These are phyloP conservation scores for Penicillium samsonianum DNA, from an alignment of 495 filamentous ascomycete species.

Conservation along the genomic window DNA sequence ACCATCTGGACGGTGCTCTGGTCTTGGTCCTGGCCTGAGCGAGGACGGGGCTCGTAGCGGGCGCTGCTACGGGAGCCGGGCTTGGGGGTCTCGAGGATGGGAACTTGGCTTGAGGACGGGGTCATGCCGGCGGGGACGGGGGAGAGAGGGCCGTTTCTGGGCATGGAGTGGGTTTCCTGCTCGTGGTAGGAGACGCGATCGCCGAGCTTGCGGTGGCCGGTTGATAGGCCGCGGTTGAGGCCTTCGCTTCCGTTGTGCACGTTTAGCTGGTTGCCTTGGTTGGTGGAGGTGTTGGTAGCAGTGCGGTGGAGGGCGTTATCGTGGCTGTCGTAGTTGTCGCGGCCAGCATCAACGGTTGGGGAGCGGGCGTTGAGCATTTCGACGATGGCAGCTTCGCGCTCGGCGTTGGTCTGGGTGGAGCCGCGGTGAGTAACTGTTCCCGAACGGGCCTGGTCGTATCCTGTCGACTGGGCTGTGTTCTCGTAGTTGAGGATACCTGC, in stretches of 20 bases:
- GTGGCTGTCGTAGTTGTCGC: slow-evolving; percentile 28
- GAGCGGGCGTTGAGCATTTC: slow-evolving; percentile 47
- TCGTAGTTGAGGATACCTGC: slow-evolving; percentile 27
- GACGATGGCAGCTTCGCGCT: slow-evolving; percentile 46
- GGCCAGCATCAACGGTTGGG: slow-evolving; percentile 39
- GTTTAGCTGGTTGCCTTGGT: slow-evolving; percentile 26
- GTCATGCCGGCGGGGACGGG: slow-evolving; percentile 27
- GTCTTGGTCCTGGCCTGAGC: not conserved
- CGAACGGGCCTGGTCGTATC: slow-evolving; percentile 35
- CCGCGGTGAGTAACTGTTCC: slow-evolving; percentile 37
- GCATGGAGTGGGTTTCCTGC: slow-evolving; percentile 3
- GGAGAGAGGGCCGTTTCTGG: slow-evolving; percentile 21
- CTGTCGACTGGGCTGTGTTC: slow-evolving; percentile 35
- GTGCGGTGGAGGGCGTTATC: slow-evolving; percentile 32
- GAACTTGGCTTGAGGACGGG: slow-evolving; percentile 27
- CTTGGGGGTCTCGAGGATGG: slow-evolving; percentile 26
- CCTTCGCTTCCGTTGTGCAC: slow-evolving; percentile 24
- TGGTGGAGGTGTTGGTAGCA: slow-evolving; percentile 26
- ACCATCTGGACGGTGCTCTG: slow-evolving; percentile 13
- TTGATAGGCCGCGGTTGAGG: slow-evolving; percentile 41
- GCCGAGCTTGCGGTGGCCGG: slow-evolving; percentile 44
- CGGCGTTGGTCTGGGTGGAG: slow-evolving; percentile 25
- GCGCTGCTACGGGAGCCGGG: slow-evolving; percentile 29
- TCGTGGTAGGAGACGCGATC: slow-evolving; percentile 20
- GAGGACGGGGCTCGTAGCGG: slow-evolving; percentile 26